Conservation (phyloP, 2,329 filamentous ascomycete species). For the Hansfordia pulvinata region DNA sequence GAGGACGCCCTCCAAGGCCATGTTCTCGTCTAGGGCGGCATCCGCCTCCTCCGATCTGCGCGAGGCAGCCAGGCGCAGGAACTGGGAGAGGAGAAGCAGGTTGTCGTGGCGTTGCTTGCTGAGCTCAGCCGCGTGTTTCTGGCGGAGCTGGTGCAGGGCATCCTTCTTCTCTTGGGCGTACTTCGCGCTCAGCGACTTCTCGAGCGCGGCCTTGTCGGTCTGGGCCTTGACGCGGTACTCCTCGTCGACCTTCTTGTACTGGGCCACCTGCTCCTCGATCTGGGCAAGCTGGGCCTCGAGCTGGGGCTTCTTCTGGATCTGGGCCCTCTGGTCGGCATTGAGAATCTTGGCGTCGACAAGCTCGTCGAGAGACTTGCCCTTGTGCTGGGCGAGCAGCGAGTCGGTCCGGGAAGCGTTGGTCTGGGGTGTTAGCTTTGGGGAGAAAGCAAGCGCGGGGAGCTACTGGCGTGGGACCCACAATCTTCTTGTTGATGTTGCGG, state of each 20-base stretch:
- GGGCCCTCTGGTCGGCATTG: constrained; percentile 68
- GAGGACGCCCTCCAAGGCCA: constrained; percentile 69
- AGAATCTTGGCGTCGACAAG: constrained; percentile 59
- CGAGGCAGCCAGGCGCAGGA: constrained; percentile 66
- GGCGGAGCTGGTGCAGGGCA: constrained; percentile 36
- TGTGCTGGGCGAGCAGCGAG: constrained; percentile 52
- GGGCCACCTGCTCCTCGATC: constrained; percentile 58
- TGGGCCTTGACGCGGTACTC: constrained; percentile 52
- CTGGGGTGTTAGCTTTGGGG: constrained; percentile 23
- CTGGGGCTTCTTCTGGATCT: constrained; percentile 62
- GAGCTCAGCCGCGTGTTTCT: constrained; percentile 38
- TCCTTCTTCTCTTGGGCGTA: constrained; percentile 40
- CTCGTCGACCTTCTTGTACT: constrained; percentile 63
- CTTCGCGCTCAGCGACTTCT: constrained; percentile 39
- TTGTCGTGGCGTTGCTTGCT: constrained; percentile 46
- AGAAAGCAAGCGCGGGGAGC: constrained; percentile 2
- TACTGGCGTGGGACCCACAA: constrained; percentile 43
- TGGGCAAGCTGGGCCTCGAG: constrained; percentile 56
- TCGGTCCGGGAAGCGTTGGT: constrained; percentile 62
- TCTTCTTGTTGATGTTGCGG: constrained; percentile 87
- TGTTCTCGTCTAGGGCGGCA: constrained; percentile 55
- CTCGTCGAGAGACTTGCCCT: constrained; percentile 58
- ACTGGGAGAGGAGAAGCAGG: constrained; percentile 62
- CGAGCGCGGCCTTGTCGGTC: constrained; percentile 44
- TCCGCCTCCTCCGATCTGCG: constrained; percentile 58